Evolutionary conservation across 345 rosid genomes (phyloP).

Genomic region (Euphorbia tirucalli): DNA sequence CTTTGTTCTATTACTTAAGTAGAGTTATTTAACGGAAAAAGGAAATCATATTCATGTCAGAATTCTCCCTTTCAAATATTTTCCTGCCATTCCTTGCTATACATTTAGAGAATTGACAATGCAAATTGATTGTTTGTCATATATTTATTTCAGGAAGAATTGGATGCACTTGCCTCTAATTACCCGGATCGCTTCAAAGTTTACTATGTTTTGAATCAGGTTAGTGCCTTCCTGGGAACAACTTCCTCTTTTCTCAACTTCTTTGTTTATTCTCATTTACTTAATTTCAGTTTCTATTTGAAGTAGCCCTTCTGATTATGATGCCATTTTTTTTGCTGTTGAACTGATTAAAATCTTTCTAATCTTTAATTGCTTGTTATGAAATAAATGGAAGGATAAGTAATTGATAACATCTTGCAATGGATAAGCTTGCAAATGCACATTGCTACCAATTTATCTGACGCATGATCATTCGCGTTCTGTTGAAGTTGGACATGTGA

Average conservation of each 20-base stretch:
- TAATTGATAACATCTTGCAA: not conserved
- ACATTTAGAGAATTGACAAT: not conserved
- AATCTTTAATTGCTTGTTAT: no score
- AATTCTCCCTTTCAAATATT: not conserved
- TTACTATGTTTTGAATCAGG: conserved; percentile 93
- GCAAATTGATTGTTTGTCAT: not conserved
- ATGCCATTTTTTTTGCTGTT: not conserved
- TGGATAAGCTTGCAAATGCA: not conserved
- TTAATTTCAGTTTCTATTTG: not conserved
- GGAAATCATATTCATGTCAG: not conserved
- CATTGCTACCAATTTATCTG: not conserved
- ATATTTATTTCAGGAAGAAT: conserved; percentile 60
- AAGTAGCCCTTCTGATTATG: not conserved
- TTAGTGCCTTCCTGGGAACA: conserved; percentile 31
- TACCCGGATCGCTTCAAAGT: conserved; percentile 68
- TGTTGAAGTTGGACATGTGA: not conserved
- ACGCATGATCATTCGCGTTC: not conserved
- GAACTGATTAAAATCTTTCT: no score
- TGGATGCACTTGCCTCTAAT: conserved; percentile 63
- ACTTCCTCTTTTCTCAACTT: not conserved
- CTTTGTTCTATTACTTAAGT: no score
- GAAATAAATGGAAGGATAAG: no score
- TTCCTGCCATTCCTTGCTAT: not conserved
- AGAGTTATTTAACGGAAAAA: not conserved
- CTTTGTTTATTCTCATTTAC: not conserved